Percentiles rank a stretch among this genome's conserved stretches.
These are phyloP conservation scores for Lojkania enalia DNA, from an alignment of 2,329 filamentous ascomycete genomes.

Conservation along the genomic window DNA sequence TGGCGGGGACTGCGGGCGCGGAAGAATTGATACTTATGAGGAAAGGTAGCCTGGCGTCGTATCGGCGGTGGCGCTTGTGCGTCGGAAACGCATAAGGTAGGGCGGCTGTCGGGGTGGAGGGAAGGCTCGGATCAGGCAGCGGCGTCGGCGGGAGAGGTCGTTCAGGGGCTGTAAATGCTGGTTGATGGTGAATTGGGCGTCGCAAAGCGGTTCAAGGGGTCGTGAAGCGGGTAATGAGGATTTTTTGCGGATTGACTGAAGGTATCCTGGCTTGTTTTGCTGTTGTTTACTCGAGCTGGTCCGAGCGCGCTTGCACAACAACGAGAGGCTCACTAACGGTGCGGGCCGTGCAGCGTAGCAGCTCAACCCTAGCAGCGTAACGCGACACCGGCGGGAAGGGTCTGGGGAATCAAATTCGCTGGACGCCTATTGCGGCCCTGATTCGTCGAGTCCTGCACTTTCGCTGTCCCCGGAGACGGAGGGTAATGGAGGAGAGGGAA, in stretches of 20 bases:
- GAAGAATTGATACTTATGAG: slow-evolving; percentile 8
- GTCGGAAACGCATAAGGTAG: slow-evolving; percentile 33
- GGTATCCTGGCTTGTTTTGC: not conserved
- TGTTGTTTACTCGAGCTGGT: too few species aligned
- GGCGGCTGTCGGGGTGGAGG: slow-evolving; percentile 12
- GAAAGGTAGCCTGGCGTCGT: slow-evolving; percentile 5
- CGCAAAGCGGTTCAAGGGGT: not conserved
- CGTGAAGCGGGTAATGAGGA: not conserved
- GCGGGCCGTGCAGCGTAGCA: not conserved
- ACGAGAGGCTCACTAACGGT: not conserved
- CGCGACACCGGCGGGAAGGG: not conserved
- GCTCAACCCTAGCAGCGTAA: not conserved
- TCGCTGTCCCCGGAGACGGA: not conserved
- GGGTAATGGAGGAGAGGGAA: not conserved
- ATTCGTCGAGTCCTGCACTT: not conserved
- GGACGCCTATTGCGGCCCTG: not conserved
- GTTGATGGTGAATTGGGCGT: not conserved
- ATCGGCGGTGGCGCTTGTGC: slow-evolving; percentile 20
- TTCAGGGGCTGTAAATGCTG: not conserved
- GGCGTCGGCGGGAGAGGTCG: not conserved
- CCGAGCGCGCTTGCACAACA: too few species aligned
- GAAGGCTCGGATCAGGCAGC: not conserved
- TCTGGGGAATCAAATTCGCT: not conserved
- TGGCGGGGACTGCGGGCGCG: slow-evolving; percentile 7
- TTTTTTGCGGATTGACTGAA: not conserved